Conservation (phyloP, 2,329 filamentous ascomycete genomes). For the Cladosporium phlei region DNA sequence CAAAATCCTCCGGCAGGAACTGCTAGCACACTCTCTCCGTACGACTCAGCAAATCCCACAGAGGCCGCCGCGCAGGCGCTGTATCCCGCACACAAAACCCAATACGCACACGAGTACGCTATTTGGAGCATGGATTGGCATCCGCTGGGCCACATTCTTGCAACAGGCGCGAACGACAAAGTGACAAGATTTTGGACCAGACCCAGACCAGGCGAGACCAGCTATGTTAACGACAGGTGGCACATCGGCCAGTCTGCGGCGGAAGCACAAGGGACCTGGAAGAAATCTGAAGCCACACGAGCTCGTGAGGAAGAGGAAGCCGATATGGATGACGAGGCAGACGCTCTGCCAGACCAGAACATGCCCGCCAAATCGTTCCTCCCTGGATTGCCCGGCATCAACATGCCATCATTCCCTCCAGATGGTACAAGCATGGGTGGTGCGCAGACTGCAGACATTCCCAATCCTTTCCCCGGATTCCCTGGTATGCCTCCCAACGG, state of each 20-base stretch:
- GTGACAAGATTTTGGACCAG: conserved; percentile 97
- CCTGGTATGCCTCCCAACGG: conserved; percentile 23
- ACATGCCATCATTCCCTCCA: conserved; percentile 27
- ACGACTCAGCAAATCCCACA: conserved; percentile 74
- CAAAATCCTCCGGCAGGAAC: conserved; percentile 77
- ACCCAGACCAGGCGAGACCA: conserved; percentile 78
- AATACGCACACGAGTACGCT: conserved; percentile 86
- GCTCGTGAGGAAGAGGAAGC: conserved; percentile 90
- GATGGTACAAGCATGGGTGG: conserved; percentile 44
- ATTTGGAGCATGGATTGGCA: conserved; percentile 99
- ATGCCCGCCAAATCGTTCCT: conserved; percentile 59
- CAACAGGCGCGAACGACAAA: conserved; percentile 92
- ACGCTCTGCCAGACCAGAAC: conserved; percentile 87
- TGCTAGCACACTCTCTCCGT: conserved; percentile 69
- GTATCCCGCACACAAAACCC: conserved; percentile 79
- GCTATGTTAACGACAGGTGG: conserved; percentile 82
- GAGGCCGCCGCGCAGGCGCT: conserved; percentile 85
- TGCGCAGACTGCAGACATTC: conserved; percentile 27
- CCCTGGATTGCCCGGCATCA: conserved; percentile 58
- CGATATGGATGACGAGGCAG: conserved; percentile 87
- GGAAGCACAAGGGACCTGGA: conserved; percentile 92
- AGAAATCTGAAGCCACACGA: conserved; percentile 71
- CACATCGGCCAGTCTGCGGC: conserved; percentile 92
- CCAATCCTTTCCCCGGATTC: conserved; percentile 22
- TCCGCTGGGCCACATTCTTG: conserved; percentile 88